Base-by-base conservation (phyloP, 768 basidiomycete genomes). In the Hebeloma cylindrosporum region DNA sequence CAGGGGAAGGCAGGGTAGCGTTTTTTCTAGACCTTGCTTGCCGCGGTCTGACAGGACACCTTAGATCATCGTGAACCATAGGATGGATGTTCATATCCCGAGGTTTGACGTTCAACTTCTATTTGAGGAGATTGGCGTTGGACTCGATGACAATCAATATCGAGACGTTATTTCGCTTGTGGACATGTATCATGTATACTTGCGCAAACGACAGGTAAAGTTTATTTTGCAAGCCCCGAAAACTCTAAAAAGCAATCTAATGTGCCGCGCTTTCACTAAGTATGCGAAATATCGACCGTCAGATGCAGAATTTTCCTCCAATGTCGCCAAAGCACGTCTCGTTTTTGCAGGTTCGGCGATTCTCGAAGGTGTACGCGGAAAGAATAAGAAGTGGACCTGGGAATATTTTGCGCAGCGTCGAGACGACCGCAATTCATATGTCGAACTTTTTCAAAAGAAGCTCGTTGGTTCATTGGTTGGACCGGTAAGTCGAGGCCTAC, bases 141-240 rank as follows among this genome's bases (percentile, higher is more conserved):
- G 86, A 16, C 70, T 99, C 36, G 95, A 99, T 61, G 83, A 92
- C 51, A 80, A 93, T 53, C 96, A 99, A 65, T 99, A 97, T 61
- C 80, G 91, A 40, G 93, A 98, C 63, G 81, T 79, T 17, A 91
- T 98, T 46, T 94, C 90, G 16, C 77, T 98, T 33, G 74, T 93
- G 48, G 94, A 98, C 63, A 93, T 97, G 79, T 96, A 95, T 66
- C 95, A 98, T 62, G 85, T 97, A 48, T 96, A 95, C 65, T 77
- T 85, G 34, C 82, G 96, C 41, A 83, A 83, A 56, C 81, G 80
- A 50, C 86, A 88, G 74, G 88, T 88, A 60, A 59, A 65, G 57
- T 7, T 10, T 16, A 14, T 22, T 32, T 40, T 9, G 20, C 31
- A 32, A 34, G 14, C 26, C 22, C 46, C n/a, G n/a, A n/a, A n/a